Evolutionary conservation across 2,329 filamentous ascomycete genomes (phyloP).

Genomic region (Ascomycota sp.): DNA sequence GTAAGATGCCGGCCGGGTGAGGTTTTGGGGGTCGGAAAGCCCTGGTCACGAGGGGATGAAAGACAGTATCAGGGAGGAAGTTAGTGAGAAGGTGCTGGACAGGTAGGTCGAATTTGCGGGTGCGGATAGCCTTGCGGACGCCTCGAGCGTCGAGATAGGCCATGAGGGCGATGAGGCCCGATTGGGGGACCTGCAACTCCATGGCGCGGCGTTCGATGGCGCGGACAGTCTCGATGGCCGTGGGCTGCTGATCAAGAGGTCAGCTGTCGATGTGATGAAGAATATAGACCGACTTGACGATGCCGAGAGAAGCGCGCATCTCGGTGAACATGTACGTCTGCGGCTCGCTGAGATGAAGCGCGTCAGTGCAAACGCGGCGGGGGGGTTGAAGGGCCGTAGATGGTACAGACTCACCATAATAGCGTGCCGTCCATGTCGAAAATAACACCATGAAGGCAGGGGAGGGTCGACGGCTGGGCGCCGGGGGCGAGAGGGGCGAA

Average conservation of each 20-base stretch:
- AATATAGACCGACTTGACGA: conserved; percentile 59
- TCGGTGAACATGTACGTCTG: conserved; percentile 91
- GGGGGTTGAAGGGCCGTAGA: neutral
- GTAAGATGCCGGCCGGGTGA: conserved; percentile 66
- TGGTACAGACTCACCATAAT: conserved; percentile 41
- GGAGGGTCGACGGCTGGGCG: conserved; percentile 7
- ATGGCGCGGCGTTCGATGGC: conserved; percentile 67
- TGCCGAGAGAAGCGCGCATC: conserved; percentile 60
- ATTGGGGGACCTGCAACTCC: conserved; percentile 59
- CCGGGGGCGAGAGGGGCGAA: neutral
- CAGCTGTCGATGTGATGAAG: conserved; percentile 71
- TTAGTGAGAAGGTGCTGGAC: conserved; percentile 55
- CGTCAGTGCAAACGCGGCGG: neutral
- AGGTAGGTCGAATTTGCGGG: conserved; percentile 74
- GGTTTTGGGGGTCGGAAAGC: conserved; percentile 75
- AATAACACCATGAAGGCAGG: conserved; percentile 39
- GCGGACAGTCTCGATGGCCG: conserved; percentile 54
- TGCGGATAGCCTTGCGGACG: conserved; percentile 72
- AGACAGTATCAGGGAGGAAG: conserved; percentile 47
- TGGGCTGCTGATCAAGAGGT: conserved; percentile 33
- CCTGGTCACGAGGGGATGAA: conserved; percentile 65
- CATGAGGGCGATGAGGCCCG: conserved; percentile 63
- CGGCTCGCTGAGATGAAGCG: conserved; percentile 38
- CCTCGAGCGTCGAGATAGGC: conserved; percentile 48
- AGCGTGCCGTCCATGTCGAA: conserved; percentile 92